phyloP scores from a whole-genome alignment of 202 grass and related monocot species.

The Elaeis oleifera region DNA sequence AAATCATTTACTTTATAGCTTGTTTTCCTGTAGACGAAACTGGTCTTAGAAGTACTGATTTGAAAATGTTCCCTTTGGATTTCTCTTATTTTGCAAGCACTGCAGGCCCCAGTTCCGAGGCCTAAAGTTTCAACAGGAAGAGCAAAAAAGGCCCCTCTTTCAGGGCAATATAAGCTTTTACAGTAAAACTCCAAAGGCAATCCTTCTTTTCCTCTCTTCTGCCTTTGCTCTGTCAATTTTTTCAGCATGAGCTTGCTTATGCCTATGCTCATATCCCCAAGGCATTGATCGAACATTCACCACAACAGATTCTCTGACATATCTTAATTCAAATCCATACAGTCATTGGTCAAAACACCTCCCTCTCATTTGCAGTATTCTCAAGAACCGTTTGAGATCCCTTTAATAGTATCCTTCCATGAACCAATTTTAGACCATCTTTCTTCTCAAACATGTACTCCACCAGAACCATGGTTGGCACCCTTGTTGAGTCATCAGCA shows the following conservation, averaged over 20 bases:
- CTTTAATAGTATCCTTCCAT: constrained; percentile 69
- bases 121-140: constrained; percentile 60
- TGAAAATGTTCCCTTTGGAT: constrained; percentile 45
- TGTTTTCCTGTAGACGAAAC: constrained; percentile 49
- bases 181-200: constrained; percentile 70
- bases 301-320: constrained; percentile 68
- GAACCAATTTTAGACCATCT: constrained; percentile 64
- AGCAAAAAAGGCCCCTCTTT: constrained; percentile 77
- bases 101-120: constrained; percentile 65
- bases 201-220: constrained; percentile 84
- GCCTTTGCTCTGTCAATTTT: constrained; percentile 52
- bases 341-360: constrained; percentile 83
- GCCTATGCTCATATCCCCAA: constrained; percentile 84
- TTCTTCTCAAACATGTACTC: constrained; percentile 87
- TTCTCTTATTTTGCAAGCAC: constrained; percentile 65
- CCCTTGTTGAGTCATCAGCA: constrained; percentile 51
- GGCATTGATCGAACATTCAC: constrained; percentile 62
- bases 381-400: constrained; percentile 78
- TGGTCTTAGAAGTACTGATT: constrained; percentile 45
- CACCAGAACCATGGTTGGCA: constrained; percentile 52
- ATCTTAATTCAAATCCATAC: constrained; percentile 76
- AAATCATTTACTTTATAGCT: constrained; percentile 70
- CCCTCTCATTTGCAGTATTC: constrained; percentile 94
- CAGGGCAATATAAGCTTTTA: constrained; percentile 83
- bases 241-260: constrained; percentile 58